Evolutionary conservation across 768 basidiomycete species (phyloP).

Genomic region (Gyrodon lividus): DNA sequence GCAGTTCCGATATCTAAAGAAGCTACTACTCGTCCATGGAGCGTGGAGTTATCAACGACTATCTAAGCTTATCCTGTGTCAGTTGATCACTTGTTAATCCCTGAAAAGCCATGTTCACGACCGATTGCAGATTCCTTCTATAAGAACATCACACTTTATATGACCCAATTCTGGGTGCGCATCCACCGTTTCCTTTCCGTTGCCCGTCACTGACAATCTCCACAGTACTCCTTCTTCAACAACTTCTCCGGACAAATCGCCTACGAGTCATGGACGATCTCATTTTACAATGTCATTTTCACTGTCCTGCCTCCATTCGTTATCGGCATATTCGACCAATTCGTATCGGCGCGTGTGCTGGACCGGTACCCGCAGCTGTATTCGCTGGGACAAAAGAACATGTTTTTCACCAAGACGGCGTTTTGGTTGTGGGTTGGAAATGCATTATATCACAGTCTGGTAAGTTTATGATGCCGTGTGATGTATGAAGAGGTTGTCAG

Average conservation of each 20-base stretch:
- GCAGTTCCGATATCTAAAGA: slow-evolving; percentile 94
- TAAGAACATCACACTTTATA: slow-evolving; percentile 97
- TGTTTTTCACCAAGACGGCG: slow-evolving; percentile 85
- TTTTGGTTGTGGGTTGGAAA: slow-evolving; percentile 94
- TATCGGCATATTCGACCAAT: slow-evolving; percentile 97
- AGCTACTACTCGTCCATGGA: slow-evolving; percentile 93
- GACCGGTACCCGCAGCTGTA: slow-evolving; percentile 98
- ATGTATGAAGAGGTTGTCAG: background rate
- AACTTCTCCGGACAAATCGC: slow-evolving; percentile 99
- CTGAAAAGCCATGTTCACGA: slow-evolving; percentile 12
- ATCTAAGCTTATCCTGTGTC: slow-evolving; percentile 94
- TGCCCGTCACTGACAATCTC: background rate
- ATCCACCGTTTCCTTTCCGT: background rate
- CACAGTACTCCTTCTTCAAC: slow-evolving; percentile 98
- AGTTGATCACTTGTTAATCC: slow-evolving; percentile 30
- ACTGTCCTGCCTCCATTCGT: slow-evolving; percentile 95
- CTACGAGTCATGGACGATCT: slow-evolving; percentile 98
- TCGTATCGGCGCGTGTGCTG: slow-evolving; percentile 93
- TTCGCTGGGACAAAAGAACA: slow-evolving; percentile 89
- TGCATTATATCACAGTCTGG: slow-evolving; percentile 86
- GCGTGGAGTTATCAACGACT: slow-evolving; percentile 97
- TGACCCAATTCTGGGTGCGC: slow-evolving; percentile 97
- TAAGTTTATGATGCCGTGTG: slow-evolving; percentile 36
- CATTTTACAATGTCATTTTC: slow-evolving; percentile 95
- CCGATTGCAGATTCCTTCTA: slow-evolving; percentile 83